These are phyloP conservation scores for Deuterostichococcus epilithicus DNA, from an alignment of 139 green algal species.

Conservation along the genomic window DNA sequence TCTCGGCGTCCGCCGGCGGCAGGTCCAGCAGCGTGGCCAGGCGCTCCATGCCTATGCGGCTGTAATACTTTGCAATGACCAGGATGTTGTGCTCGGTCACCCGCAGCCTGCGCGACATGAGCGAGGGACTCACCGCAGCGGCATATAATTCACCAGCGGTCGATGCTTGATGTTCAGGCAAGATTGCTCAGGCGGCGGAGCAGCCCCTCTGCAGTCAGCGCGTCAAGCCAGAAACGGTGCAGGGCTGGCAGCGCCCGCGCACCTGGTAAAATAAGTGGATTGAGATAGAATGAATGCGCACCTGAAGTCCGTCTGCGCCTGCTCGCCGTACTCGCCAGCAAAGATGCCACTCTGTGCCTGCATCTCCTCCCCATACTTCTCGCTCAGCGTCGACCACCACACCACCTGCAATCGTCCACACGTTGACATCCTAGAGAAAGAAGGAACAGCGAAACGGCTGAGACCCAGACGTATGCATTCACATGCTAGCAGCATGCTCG, in stretches of 20 bases:
- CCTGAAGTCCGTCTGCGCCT: slow-evolving; percentile 18
- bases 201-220: not conserved
- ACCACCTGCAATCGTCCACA: slow-evolving; percentile 41
- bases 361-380: slow-evolving; percentile 66
- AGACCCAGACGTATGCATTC: not conserved
- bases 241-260: too few species aligned
- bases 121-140: not conserved
- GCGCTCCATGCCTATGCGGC: slow-evolving; percentile 61
- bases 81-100: slow-evolving; percentile 95
- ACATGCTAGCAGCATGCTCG: not conserved
- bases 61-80: slow-evolving; percentile 85
- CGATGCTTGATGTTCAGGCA: not conserved
- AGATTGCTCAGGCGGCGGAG: not conserved
- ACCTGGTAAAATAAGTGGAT: too few species aligned
- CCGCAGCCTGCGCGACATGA: slow-evolving; percentile 35
- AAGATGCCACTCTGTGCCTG: slow-evolving; percentile 52
- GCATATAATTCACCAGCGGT: not conserved
- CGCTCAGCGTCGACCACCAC: slow-evolving; percentile 69
- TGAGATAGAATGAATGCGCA: not conserved
- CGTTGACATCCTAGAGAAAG: too few species aligned
- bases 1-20: slow-evolving; percentile 74
- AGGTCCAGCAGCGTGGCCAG: slow-evolving; percentile 87
- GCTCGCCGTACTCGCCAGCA: slow-evolving; percentile 30
- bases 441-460: too few species aligned
- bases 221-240: not conserved